Evolutionary conservation across 2,329 filamentous ascomycete genomes (phyloP), one percentile per base, ranked within the genome.

Genomic region (Aschersonia sp.): DNA sequence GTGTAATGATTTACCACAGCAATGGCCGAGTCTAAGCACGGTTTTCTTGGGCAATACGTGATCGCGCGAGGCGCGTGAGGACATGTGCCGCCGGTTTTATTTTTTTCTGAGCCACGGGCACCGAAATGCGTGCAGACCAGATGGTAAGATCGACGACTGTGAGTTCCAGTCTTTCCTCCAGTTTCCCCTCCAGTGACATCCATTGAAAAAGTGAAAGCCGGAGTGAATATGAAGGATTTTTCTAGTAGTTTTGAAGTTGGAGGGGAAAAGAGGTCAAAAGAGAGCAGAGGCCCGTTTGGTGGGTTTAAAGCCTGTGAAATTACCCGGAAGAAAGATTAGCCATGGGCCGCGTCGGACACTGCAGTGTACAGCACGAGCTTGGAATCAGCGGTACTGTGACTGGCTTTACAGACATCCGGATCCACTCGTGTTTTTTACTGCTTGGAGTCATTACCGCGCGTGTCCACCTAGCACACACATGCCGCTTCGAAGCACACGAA

Each of bases 141-240:
- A 70, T 63, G 69, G 70, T 72, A 73, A 73, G 70, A 52, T 65
- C 64, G 62, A 62, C 66, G 68, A 63, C 54, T 50, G 52, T 49
- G 59, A 49, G 14, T n/a, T 70, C 63, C 49, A 57, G 41, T 81
- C 79, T 84, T 59, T 79, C 79, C 78, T 78, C 73, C 78, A 75
- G 68, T 83, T 83, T 83, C 80, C 80, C 80, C 78, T 83, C 79
- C 73, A 70, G 63, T 54, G 52, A 60, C 68, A 70, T 72, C 69
- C 74, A 69, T 68, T 9, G 35, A 14, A 62, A 66, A 64, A 63
- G 60, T 66, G 68, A 70, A 74, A 68, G 65, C 69, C 73, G 76
- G 78, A 83, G 79, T 83, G 79, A 82, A 84, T 83, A 76, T 73
- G 76, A 69, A 73, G 71, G 71, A 73, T 69, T 63, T 65, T 66